Evolutionary conservation across 306 rosid genomes (phyloP), one percentile per base, ranked within the genome.

Genomic region (Trifolium subterraneum): DNA sequence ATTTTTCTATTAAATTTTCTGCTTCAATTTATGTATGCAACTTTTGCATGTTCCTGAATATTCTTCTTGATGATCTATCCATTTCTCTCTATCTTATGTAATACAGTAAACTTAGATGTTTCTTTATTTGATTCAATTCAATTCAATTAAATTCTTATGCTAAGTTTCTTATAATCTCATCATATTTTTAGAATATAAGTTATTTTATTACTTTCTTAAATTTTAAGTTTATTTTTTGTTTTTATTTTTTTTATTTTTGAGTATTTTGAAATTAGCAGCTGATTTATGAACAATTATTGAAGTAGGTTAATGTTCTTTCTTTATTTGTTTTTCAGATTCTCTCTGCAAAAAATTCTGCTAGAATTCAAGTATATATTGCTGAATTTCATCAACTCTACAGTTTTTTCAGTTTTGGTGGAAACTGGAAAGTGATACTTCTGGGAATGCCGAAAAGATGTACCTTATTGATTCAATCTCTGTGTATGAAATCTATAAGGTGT

Each of bases 401-500:
- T 31, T 31, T 31, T 29, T 31, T 31, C 35, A 31, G 35, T 31
- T 31, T 5, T 31, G 35, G 35, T 31, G 35, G 35, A 31, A 3
- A 31, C 6, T 31, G 5, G 69, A 51, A 68, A 42, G 59, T 65
- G 71, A 76, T 64, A 59, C 16, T 78, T 56, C 9, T 3, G 87
- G 95, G 95, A 83, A 90, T 90, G 91, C 91, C 71, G 77, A 85
- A 86, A 84, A 84, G 79, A 87, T 90, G 95, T 75, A 78, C 80
- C 84, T 79, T 66, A 22, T 77, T 55, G 78, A 52, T 68, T 67
- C 2, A 71, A 76, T 39, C 56, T 81, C 63, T 68, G 74, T 68
- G 59, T 79, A 75, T 61, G 73, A 74, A 80, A 75, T 74, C 63
- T 63, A 48, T 50, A 81, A 86, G 84, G 82, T 71, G 80, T 79